Evolutionary conservation across 139 green algal genomes (phyloP).

Genomic region (Coccomyxa sp.): DNA sequence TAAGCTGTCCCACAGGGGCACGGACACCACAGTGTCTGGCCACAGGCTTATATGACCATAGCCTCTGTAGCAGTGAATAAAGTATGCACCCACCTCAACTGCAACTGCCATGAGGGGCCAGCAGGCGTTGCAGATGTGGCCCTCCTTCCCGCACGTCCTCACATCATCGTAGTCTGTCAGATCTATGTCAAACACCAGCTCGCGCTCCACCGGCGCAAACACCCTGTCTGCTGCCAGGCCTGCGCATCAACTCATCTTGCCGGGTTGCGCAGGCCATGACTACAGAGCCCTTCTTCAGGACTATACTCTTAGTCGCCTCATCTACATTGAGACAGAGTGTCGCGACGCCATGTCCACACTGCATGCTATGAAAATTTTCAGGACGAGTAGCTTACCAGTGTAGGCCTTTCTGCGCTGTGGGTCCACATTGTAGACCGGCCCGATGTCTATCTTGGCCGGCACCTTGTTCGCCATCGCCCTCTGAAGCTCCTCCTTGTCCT

Average conservation of each 20-base stretch:
- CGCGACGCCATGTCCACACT: too few species aligned
- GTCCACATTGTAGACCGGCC: slow-evolving; percentile 93
- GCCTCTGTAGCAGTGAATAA: too few species aligned
- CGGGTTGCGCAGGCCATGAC: too few species aligned
- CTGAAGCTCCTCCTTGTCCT: slow-evolving; percentile 72
- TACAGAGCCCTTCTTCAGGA: too few species aligned
- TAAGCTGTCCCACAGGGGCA: too few species aligned
- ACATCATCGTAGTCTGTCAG: slow-evolving; percentile 99
- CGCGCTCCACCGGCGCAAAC: slow-evolving; percentile 84
- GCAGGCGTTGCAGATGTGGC: slow-evolving; percentile 88
- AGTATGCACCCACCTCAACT: slow-evolving; percentile 64
- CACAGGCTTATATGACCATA: too few species aligned
- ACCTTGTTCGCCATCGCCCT: slow-evolving; percentile 60
- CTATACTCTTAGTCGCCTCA: too few species aligned
- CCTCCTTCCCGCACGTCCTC: slow-evolving; percentile 81
- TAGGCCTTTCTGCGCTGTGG: slow-evolving; percentile 70
- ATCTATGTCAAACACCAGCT: slow-evolving; percentile 99
- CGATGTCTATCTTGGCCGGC: slow-evolving; percentile 97
- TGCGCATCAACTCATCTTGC: too few species aligned
- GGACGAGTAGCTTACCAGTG: too few species aligned
- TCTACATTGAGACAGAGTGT: too few species aligned
- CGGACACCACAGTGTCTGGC: too few species aligned
- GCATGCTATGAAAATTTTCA: too few species aligned
- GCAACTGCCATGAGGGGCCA: slow-evolving; percentile 95
- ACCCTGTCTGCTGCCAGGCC: slow-evolving; percentile 17